Percentiles rank a stretch among this genome's conserved stretches.
Conservation (phyloP, 306 rosid species). For the Elaeagnus macrophylla region DNA sequence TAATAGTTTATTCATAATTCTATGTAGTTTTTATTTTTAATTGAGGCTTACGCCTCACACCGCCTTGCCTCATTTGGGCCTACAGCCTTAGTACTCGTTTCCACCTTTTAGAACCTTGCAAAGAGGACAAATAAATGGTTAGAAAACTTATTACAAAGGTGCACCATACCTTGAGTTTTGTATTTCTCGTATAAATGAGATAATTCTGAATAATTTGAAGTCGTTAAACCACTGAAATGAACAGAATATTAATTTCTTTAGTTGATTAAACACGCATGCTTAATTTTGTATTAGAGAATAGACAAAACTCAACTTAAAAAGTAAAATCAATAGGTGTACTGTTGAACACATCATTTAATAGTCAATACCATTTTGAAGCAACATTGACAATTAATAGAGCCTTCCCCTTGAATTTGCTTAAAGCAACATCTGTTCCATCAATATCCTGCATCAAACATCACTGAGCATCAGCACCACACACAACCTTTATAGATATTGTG, state of each 20-base stretch:
- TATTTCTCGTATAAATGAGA: constrained; percentile 76
- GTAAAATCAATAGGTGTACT: background rate
- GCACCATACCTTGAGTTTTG: constrained; percentile 62
- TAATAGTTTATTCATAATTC: no score
- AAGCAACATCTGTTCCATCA: constrained; percentile 70
- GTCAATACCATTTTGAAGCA: constrained; percentile 84
- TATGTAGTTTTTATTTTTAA: no score
- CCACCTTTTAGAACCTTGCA: no score
- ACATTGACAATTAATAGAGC: constrained; percentile 89
- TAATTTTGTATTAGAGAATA: background rate
- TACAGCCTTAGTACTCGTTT: no score
- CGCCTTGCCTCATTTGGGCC: no score
- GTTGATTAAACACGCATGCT: constrained; percentile 5
- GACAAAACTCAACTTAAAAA: background rate
- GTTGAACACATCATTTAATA: background rate
- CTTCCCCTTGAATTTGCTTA: constrained; percentile 83
- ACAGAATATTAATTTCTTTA: constrained; percentile 17
- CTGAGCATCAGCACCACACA: background rate
- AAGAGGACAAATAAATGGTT: no score
- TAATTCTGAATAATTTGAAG: constrained; percentile 85
- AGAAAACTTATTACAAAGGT: background rate
- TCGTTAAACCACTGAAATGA: constrained; percentile 70
- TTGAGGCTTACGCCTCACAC: no score
- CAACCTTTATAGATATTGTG: background rate
- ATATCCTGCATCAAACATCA: constrained; percentile 50